Evolutionary conservation across 2,329 filamentous ascomycete species (phyloP), one percentile per base, ranked within the genome.

Genomic region (Diaporthe australafricana): DNA sequence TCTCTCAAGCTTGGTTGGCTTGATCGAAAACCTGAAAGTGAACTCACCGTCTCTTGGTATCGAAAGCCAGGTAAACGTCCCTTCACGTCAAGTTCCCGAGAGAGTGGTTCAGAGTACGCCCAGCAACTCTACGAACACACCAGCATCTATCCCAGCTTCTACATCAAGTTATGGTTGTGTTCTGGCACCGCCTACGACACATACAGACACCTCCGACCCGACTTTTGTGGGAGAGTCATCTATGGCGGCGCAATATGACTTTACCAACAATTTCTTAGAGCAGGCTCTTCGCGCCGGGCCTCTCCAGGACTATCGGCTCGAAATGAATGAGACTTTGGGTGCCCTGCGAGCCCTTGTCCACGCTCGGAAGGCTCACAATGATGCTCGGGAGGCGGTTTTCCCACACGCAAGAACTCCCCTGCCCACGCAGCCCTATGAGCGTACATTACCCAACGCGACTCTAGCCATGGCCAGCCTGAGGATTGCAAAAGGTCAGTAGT

Each of bases 181-280:
- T 3, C 25, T 25, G 30, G 57, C 17, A 22, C 57, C 57, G 16
- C 70, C 73, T 53, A 71, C 63, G n/a, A 72, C 7, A 72, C 75
- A 38, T 57, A 75, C 55, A 70, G 60, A 70, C 11, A 56, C 76
- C 25, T 77, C 78, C 6, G 79, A 77, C n/a, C 77, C 78, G 6
- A 77, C 82, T 3, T 77, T 86, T 11, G 84, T 86, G 56, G 84
- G 84, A 9, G 83, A 84, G 72, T 85, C 84, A 3, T 86, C 84
- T 1, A 74, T 86, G 30, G 80, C 84, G 8, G 85, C 84, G 2
- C 84, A 86, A 70, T 84, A 84, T 1, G 81, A 80, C 16, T 86
- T 87, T 73, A 85, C 85, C 42, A 84, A 82, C 27, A 82, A 86
- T 62, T 84, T 87, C 53, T 76, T 85, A 3, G 79, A 82, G 27